These are phyloP conservation scores for Brettanomyces naardenensis DNA, from an alignment of 805 yeast species.

Conservation along the genomic window DNA sequence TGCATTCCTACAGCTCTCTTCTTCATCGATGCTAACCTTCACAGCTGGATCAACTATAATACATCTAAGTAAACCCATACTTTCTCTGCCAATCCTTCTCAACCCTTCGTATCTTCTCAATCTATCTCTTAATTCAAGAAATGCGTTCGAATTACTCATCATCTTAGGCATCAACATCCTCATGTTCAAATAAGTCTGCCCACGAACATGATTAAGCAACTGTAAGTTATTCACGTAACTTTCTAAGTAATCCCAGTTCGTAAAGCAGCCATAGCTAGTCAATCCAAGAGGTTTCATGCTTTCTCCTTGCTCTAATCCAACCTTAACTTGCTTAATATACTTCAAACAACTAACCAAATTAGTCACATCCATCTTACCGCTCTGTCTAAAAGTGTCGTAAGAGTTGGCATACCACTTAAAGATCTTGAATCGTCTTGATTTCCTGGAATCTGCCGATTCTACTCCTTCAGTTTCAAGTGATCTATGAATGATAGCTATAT, in stretches of 20 bases:
- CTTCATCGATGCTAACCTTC: constrained; percentile 22
- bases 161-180: constrained; percentile 5
- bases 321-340: constrained; percentile 11
- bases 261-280: constrained; percentile 20
- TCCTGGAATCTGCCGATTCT: constrained; percentile 22
- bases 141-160: constrained; percentile 3
- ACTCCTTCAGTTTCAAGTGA: constrained; percentile 18
- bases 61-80: constrained; percentile 30
- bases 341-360: constrained; percentile 16
- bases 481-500: constrained; percentile 20
- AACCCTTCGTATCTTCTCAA: constrained; percentile 8
- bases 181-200: constrained; percentile 20
- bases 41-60: constrained; percentile 31
- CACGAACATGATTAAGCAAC: constrained; percentile 26
- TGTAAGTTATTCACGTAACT: constrained; percentile 24
- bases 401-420: constrained; percentile 23
- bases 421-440: constrained; percentile 20
- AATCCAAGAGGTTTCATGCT: constrained; percentile 22
- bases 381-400: constrained; percentile 15
- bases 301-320: neutral
- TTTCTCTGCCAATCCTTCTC: neutral
- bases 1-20: neutral
- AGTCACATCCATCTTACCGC: constrained; percentile 14
- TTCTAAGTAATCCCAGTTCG: constrained; percentile 19
- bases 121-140: constrained; percentile 2